Evolutionary conservation across 176 grass and related monocot genomes (phyloP).

Genomic region (Puccinellia tenuiflora): DNA sequence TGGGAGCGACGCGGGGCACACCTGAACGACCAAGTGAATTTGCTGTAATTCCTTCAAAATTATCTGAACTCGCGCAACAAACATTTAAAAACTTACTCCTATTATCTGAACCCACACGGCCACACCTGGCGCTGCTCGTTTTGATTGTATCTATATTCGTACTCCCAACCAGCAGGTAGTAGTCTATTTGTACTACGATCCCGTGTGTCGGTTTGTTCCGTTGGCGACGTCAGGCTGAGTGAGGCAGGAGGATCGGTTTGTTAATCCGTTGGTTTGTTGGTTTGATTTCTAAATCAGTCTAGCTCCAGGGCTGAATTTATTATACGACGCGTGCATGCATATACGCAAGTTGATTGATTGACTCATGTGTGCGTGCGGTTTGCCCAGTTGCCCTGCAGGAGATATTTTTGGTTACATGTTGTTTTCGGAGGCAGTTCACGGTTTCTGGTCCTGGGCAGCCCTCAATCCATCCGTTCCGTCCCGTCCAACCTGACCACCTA

Average conservation of each 20-base stretch:
- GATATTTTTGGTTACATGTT: slow-evolving; percentile 20
- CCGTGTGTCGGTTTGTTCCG: slow-evolving; percentile 31
- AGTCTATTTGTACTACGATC: not conserved
- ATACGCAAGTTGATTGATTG: not conserved
- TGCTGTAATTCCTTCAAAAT: no score
- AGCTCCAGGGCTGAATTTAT: not conserved
- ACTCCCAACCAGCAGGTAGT: not conserved
- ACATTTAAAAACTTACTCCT: no score
- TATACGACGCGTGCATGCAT: not conserved
- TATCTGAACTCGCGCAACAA: no score
- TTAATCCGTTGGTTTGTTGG: not conserved
- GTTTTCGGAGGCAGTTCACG: slow-evolving; percentile 34
- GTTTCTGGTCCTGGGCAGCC: slow-evolving; percentile 17
- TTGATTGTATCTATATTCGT: not conserved
- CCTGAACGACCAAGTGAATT: no score
- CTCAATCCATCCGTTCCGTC: not conserved
- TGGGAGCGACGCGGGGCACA: no score
- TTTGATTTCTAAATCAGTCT: not conserved
- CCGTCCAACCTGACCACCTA: not conserved
- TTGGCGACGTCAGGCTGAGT: slow-evolving; percentile 19
- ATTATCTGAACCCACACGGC: no score
- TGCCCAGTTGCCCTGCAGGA: not conserved
- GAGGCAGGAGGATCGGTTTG: not conserved
- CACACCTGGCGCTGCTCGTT: not conserved
- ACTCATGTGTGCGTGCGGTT: not conserved